These are phyloP conservation scores for Myriosclerotinia scirpicola DNA, from an alignment of 2,329 filamentous ascomycete species.

Conservation along the genomic window DNA sequence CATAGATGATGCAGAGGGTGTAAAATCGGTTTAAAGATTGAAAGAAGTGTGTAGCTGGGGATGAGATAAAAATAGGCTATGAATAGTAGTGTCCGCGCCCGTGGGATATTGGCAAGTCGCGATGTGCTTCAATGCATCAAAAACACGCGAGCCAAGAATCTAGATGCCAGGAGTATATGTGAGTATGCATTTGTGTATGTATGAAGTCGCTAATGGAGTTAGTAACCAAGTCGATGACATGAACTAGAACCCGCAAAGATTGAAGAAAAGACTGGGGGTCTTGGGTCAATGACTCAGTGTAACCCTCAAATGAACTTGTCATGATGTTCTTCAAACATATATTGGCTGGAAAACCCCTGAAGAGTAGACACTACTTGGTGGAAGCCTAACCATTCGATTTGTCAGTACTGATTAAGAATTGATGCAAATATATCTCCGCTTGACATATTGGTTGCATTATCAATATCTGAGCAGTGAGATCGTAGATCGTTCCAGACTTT, in stretches of 20 bases:
- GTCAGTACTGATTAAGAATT: not conserved
- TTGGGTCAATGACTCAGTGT: not conserved
- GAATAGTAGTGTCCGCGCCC: not conserved
- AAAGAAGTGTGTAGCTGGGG: not conserved
- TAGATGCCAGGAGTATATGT: not conserved
- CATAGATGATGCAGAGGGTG: not conserved
- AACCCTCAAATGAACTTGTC: not conserved
- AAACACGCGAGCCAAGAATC: not conserved
- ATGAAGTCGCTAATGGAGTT: not conserved
- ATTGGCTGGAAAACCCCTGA: not conserved
- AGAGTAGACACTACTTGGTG: not conserved
- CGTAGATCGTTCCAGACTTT: not conserved
- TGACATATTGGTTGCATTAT: not conserved
- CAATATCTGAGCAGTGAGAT: conserved; percentile 1
- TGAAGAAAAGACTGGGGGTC: not conserved
- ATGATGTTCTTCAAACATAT: not conserved
- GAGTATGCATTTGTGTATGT: not conserved
- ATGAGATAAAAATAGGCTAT: not conserved
- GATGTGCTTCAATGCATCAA: not conserved
- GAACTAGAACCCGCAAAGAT: not conserved
- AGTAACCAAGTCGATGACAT: not conserved
- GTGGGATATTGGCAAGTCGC: not conserved
- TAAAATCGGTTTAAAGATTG: not conserved
- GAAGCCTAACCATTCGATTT: not conserved
- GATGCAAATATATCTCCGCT: conserved; percentile 12